Conservation (phyloP, 75 land plant genomes). For the Picea sitchensis region DNA sequence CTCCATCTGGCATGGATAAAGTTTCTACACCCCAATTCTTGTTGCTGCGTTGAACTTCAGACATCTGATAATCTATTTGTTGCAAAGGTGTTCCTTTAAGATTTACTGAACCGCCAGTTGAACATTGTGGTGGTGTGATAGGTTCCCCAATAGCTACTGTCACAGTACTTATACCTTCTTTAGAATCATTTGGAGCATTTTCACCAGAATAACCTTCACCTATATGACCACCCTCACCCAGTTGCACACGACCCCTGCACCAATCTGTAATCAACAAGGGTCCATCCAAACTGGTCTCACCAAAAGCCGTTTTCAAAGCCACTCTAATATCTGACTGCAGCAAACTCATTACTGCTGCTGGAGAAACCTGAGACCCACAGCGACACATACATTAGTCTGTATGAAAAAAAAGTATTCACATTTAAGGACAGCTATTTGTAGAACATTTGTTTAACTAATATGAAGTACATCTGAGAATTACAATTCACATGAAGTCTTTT, state of each 20-base stretch:
- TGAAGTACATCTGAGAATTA: background rate
- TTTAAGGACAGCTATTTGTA: background rate
- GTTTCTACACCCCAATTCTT: conserved; percentile 29
- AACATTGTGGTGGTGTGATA: conserved; percentile 72
- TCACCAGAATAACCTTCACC: conserved; percentile 57
- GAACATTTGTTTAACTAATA: background rate
- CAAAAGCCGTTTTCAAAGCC: conserved; percentile 84
- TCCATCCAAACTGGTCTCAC: conserved; percentile 60
- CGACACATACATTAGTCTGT: background rate
- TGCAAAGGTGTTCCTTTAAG: conserved; percentile 37
- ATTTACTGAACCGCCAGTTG: conserved; percentile 25
- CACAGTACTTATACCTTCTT: conserved; percentile 63
- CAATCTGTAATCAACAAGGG: conserved; percentile 83
- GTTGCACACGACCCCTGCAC: conserved; percentile 71
- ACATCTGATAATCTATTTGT: conserved; percentile 9
- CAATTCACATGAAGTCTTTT: background rate
- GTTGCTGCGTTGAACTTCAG: conserved; percentile 21
- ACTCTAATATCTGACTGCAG: conserved; percentile 83
- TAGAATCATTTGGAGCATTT: conserved; percentile 51
- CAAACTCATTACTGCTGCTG: conserved; percentile 74
- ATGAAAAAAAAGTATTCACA: background rate
- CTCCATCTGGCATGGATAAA: conserved; percentile 47
- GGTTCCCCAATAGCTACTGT: conserved; percentile 64
- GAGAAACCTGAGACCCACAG: conserved; percentile 52
- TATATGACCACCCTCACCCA: conserved; percentile 34